Evolutionary conservation across 176 grass and related monocot genomes (phyloP), one percentile per base, ranked within the genome.

Genomic region (Phoenix dactylifera): DNA sequence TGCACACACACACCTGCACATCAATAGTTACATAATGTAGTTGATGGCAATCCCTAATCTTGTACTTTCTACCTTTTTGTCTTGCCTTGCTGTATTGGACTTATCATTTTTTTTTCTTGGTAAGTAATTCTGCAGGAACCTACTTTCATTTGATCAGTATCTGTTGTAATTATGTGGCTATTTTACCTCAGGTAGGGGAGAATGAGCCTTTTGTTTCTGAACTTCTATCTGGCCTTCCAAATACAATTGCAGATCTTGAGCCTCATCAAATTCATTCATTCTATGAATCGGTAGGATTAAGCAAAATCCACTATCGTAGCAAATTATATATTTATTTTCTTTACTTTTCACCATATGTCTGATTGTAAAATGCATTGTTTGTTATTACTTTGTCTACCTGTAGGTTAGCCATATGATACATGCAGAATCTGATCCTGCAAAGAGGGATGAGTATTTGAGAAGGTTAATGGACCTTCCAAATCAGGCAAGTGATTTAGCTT

Each of bases 331-430:
- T 39, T 39, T 39, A 39, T 39, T 39, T 39, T 39, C 28, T 39
- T 39, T 39, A 9, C 32, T 39, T 39, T 39, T 1, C 32, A 39
- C 32, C 32, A 39, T 39, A 39, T 39, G 7, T 9, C 1, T 0
- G 6, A 39, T 39, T 39, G 7, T 39, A 1, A 39, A 39, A 9
- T 39, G 32, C 32, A 1, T 9, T 57, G 3, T 1, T 39, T 39
- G 9, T 17, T 16, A 22, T 39, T 22, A 28, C 17, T 23, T 55
- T 23, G n/a, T 17, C 4, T 29, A 35, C 1, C 24, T 54, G 49
- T 63, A 98, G 94, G 94, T 98, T 16, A 88, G 94, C 49, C 70
- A 98, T 51, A 98, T 98, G 94, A 98, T 98, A 86, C 88, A 93
- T 75, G 94, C 94, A 22, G 94, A 98, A 72, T 75, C 94, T 81